These are phyloP conservation scores for Gremmenia infestans DNA, from an alignment of 2,329 filamentous ascomycete species.

Conservation along the genomic window DNA sequence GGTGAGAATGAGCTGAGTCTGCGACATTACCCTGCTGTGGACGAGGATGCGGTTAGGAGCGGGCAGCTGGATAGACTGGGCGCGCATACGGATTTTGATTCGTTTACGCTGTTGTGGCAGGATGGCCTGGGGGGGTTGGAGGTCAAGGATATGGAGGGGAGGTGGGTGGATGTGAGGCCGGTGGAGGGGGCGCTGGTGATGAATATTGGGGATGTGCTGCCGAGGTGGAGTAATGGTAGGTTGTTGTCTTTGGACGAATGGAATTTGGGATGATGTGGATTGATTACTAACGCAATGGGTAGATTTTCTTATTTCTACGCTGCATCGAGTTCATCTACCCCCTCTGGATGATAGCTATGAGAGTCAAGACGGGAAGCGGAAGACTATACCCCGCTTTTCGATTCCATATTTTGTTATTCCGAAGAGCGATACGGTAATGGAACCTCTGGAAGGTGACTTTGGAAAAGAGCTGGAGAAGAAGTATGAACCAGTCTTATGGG, in stretches of 20 bases:
- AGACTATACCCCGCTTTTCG: conserved; percentile 9
- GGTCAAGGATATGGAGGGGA: conserved; percentile 36
- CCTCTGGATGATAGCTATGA: conserved; percentile 2
- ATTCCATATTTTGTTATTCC: conserved; percentile 15
- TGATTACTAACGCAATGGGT: conserved; percentile 15
- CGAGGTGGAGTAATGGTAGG: conserved; percentile 13
- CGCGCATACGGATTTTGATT: conserved; percentile 40
- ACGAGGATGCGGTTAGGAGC: conserved; percentile 1
- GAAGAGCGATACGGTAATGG: conserved; percentile 4
- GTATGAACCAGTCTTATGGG: background rate
- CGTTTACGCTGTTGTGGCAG: conserved; percentile 43
- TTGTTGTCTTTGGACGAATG: conserved; percentile 31
- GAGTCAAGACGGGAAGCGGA: background rate
- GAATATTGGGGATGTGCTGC: conserved; percentile 40
- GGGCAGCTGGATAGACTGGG: conserved; percentile 16
- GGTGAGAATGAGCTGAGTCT: conserved; percentile 31
- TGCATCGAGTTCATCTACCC: conserved; percentile 13
- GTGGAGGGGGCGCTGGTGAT: conserved; percentile 39
- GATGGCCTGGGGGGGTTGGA: conserved; percentile 42
- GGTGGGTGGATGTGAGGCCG: conserved; percentile 35
- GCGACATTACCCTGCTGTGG: conserved; percentile 38
- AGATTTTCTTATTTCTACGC: conserved; percentile 31
- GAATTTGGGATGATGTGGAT: conserved; percentile 29
- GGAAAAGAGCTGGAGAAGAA: background rate
- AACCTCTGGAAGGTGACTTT: background rate